phyloP scores from a whole-genome alignment of 1,139 yeast species.

The Magnusiomyces suaveolens region DNA sequence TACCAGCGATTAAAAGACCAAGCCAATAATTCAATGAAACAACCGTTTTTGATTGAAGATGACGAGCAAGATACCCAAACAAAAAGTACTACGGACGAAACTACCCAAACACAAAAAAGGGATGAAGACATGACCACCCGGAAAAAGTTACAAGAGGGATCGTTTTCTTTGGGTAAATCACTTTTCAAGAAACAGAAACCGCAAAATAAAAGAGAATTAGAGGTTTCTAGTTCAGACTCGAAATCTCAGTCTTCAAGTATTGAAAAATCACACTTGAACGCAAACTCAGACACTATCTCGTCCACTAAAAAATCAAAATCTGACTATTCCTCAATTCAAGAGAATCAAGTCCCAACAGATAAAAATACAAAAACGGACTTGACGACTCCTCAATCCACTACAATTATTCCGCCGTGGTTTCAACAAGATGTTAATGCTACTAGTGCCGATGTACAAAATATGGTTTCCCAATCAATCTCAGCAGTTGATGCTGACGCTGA shows the following conservation, averaged over 20 bases:
- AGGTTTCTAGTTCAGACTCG: neutral
- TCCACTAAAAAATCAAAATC: neutral
- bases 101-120: neutral
- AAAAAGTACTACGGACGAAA: conserved; percentile 2
- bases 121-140: neutral
- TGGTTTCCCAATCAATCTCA: neutral
- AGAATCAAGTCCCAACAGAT: neutral
- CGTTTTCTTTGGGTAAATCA: neutral
- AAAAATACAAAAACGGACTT: neutral
- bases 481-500: neutral
- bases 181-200: neutral
- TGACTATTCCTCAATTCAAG: neutral
- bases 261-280: neutral
- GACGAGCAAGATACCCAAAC: conserved; percentile 12
- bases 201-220: neutral
- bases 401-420: conserved; percentile 1
- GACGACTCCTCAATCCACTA: neutral
- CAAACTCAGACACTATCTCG: neutral
- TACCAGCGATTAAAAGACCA: conserved; percentile 19
- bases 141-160: neutral
- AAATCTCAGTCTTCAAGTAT: neutral
- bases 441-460: neutral
- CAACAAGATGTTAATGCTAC: neutral
- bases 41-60: conserved; percentile 16
- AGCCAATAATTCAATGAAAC: conserved; percentile 8